Evolutionary conservation across 345 rosid species (phyloP), one percentile per base, ranked within the genome.

Genomic region (Kernera saxatilis): DNA sequence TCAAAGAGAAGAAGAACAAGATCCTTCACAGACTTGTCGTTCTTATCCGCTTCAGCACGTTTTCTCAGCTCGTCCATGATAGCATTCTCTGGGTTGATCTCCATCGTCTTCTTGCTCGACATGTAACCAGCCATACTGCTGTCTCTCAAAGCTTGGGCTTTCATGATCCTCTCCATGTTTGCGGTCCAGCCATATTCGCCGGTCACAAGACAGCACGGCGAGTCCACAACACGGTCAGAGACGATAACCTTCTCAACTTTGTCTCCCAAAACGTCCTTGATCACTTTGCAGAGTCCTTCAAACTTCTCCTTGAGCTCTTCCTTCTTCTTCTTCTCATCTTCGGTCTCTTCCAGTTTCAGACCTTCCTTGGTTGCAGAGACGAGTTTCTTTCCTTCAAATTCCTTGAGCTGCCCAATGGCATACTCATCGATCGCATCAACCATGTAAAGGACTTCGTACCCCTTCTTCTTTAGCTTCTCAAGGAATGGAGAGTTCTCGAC

Each of bases 161-260:
- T 91, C 97, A 91, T 91, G 73, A 91, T 92, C 49, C 98, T 89
- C 72, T 92, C 96, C 98, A 92, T 92, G 85, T 92, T 89, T 10
- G 96, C 96, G 0, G 93, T 89, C 96, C 98, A 87, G 0, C 96
- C 98, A 11, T 92, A 92, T 53, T 92, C 98, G 0, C 96, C 96
- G 0, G 98, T 89, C 2, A 92, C 93, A 76, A 89, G 82, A 81
- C 96, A 92, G 83, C 96, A 92, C 0, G 97, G 97, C 1, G 92
- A 92, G 68, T 92, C 96, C 0, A 92, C 96, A 0, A 92, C 90
- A 32, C 96, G 91, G 70, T 89, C 96, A 1, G 96, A 92, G 6
- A 92, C 98, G 0, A 92, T 75, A 0, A 89, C 96, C 79, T 89
- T 92, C 88, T 92, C 98, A 0, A 87, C 92, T 61, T 65, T 87